Conservation (phyloP, 2,329 filamentous ascomycete genomes). For the Trichoderma arundinaceum region DNA sequence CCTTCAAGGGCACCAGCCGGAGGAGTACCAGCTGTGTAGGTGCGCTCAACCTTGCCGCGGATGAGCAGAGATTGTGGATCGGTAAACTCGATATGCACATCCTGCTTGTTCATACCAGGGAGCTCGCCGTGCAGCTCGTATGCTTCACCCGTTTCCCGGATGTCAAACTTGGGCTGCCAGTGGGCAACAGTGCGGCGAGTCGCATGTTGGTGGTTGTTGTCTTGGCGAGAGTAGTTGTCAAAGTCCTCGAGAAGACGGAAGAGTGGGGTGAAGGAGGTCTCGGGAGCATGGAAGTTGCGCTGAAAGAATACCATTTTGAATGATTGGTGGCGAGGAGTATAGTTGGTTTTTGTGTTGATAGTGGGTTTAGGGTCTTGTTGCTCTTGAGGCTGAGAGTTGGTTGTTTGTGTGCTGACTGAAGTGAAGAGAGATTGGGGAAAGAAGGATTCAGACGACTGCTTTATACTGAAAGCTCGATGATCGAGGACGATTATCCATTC, state of each 20-base stretch:
- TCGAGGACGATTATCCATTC: neutral
- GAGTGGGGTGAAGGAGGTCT: conserved; percentile 57
- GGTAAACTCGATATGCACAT: conserved; percentile 76
- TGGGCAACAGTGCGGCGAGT: conserved; percentile 39
- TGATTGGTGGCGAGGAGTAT: neutral
- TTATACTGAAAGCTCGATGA: conserved; percentile 14
- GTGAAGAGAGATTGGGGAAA: neutral
- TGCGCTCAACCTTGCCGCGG: conserved; percentile 68
- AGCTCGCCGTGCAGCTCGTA: conserved; percentile 81
- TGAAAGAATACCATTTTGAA: conserved; percentile 61
- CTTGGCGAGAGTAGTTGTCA: conserved; percentile 54
- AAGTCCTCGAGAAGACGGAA: conserved; percentile 65
- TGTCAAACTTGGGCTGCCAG: conserved; percentile 76
- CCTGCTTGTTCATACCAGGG: conserved; percentile 71
- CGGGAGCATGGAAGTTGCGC: conserved; percentile 52
- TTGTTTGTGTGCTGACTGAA: conserved; percentile 13
- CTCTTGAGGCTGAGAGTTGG: neutral
- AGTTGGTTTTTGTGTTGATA: neutral
- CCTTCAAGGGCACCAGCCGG: conserved; percentile 53
- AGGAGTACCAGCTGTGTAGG: conserved; percentile 56
- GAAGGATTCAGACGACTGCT: neutral
- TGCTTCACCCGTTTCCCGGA: conserved; percentile 66
- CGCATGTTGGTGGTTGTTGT: conserved; percentile 32
- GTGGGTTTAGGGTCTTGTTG: neutral
- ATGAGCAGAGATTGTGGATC: conserved; percentile 72